Evolutionary conservation across 148 eudicot genomes (phyloP), one percentile per base, ranked within the genome.

Genomic region (Nepenthes gracilis): DNA sequence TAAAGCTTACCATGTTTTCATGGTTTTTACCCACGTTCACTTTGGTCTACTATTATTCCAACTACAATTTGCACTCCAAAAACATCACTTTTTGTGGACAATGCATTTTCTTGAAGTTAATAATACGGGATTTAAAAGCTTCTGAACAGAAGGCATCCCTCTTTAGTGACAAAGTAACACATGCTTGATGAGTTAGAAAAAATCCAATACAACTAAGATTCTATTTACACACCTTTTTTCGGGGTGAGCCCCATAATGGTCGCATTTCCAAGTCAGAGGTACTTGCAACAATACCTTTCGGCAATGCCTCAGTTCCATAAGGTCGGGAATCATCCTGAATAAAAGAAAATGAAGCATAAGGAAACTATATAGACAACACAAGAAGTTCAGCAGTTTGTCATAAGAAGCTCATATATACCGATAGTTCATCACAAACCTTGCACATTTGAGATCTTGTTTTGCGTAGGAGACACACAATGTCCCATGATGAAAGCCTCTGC

Each of bases 191-290:
- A 49, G 53, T 2, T 12, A 11, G 15, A 11, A 49, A 49, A 49
- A 49, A 2, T 49, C 2, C 6, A 49, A 49, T 6, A 49, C n/a
- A 49, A 11, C 53, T n/a, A 12, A 49, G 23, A 10, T 11, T n/a
- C 12, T 37, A 35, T 9, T 45, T 32, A 35, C 71, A 67, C 54
- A 85, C 90, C 86, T 76, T 75, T 45, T 65, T 74, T 35, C 72
- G 59, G 9, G 77, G 71, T 36, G 79, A 58, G 37, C 86, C 86
- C 86, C 81, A 81, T 34, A 85, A 59, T 11, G 86, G 82, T 36
- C 79, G 75, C 86, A 81, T 81, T 70, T 85, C 80, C 60, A 85
- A 62, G 74, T 85, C 83, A 14, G 90, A 70, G 5, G 86, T 77
- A 56, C 65, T 77, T 12, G 77, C 55, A 55, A 81, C 70, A 62